phyloP scores from a whole-genome alignment of 768 basidiomycete genomes.

The Russula dissimulans region DNA sequence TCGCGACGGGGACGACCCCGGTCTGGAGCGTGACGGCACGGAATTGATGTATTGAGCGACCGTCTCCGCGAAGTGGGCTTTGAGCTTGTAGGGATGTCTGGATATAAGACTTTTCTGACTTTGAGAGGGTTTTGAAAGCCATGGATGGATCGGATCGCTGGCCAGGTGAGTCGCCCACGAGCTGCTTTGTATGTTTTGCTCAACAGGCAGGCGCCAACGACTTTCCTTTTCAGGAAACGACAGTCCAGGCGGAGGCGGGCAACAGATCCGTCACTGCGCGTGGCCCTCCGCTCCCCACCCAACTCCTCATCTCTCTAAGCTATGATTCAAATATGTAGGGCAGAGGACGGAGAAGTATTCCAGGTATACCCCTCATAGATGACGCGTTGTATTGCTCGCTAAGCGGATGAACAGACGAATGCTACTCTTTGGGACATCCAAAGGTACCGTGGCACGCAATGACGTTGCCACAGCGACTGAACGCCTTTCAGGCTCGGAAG shows the following conservation, averaged over 20 bases:
- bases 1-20: slow-evolving; percentile 69
- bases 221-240: slow-evolving; percentile 13
- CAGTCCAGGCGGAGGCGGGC: background rate
- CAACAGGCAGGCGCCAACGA: background rate
- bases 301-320: background rate
- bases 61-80: slow-evolving; percentile 67
- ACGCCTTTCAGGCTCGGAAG: slow-evolving; percentile 42
- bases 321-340: slow-evolving; percentile 36
- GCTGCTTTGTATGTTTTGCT: too few species aligned
- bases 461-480: background rate
- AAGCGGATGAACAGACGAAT: slow-evolving; percentile 35
- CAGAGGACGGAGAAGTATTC: slow-evolving; percentile 33
- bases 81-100: slow-evolving; percentile 50
- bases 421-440: slow-evolving; percentile 69
- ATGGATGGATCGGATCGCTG: slow-evolving; percentile 2
- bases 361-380: slow-evolving; percentile 22
- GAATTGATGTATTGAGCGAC: slow-evolving; percentile 57
- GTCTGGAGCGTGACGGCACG: slow-evolving; percentile 66
- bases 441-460: slow-evolving; percentile 36
- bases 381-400: slow-evolving; percentile 1
- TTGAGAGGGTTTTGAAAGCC: slow-evolving; percentile 40
- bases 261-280: background rate
- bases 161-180: too few species aligned
- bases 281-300: background rate
- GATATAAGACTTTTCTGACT: slow-evolving; percentile 73